Conservation (phyloP, 1,284 basidiomycete genomes). For the Calocybe gambosa region DNA sequence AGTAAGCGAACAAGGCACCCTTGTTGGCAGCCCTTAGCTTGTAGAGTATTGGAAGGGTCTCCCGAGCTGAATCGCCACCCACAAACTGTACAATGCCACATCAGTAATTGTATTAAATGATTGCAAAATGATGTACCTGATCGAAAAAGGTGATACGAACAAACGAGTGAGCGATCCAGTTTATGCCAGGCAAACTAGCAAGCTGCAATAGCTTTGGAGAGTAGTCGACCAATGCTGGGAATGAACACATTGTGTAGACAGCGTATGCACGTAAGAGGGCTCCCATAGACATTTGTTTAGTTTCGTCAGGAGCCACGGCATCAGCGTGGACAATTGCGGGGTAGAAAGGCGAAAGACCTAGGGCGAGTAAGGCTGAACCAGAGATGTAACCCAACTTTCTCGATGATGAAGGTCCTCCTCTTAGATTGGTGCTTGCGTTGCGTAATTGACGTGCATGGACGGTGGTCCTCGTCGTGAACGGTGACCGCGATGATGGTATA, state of each 20-base stretch:
- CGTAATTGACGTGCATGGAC: slow-evolving; percentile 5
- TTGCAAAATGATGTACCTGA: slow-evolving; percentile 42
- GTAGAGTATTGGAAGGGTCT: slow-evolving; percentile 60
- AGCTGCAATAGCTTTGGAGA: slow-evolving; percentile 70
- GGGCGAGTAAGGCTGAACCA: slow-evolving; percentile 12
- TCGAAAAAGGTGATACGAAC: slow-evolving; percentile 84
- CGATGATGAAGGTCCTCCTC: not conserved
- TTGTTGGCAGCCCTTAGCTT: slow-evolving; percentile 61
- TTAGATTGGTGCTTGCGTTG: slow-evolving; percentile 6
- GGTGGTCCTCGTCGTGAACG: not conserved
- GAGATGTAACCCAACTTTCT: slow-evolving; percentile 8
- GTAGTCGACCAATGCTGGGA: slow-evolving; percentile 73
- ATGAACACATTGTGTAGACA: slow-evolving; percentile 77
- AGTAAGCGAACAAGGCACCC: slow-evolving; percentile 80
- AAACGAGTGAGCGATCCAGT: slow-evolving; percentile 59
- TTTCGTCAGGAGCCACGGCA: slow-evolving; percentile 8
- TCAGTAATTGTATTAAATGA: not conserved
- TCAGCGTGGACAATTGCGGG: slow-evolving; percentile 11
- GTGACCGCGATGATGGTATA: not conserved
- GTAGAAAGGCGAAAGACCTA: slow-evolving; percentile 12
- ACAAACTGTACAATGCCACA: slow-evolving; percentile 58
- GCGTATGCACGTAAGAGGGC: slow-evolving; percentile 61
- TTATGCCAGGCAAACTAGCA: slow-evolving; percentile 62
- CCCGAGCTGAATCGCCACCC: slow-evolving; percentile 77
- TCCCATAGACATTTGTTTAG: slow-evolving; percentile 17